A percentile compares a stretch with the other conserved stretches of the same genome.
phyloP scores from a whole-genome alignment of 305 asterid species.

The Fraxinus velutina region DNA sequence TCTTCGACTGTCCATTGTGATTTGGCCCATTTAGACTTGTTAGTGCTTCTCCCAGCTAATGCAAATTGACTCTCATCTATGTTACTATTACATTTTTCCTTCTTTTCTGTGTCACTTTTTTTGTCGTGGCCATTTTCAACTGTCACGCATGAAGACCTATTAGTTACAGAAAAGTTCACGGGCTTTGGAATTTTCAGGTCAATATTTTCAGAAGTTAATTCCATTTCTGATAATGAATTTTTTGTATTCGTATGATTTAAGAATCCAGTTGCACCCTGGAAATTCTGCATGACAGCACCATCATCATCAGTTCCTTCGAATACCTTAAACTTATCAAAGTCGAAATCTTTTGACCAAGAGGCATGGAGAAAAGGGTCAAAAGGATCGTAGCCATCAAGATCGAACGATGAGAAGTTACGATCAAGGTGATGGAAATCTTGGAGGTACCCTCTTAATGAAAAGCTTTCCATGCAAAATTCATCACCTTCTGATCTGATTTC shows the following conservation, averaged over 20 bases:
- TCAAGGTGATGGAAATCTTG: slow-evolving; percentile 56
- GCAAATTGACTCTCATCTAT: slow-evolving; percentile 22
- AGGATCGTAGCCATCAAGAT: slow-evolving; percentile 38
- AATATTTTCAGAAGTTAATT: slow-evolving; percentile 7
- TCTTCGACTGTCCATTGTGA: slow-evolving; percentile 91
- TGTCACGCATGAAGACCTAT: slow-evolving; percentile 58
- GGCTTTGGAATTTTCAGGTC: slow-evolving; percentile 25
- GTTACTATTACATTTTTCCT: slow-evolving; percentile 18
- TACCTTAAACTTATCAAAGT: slow-evolving; percentile 36
- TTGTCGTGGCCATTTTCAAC: slow-evolving; percentile 34
- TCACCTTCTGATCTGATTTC: slow-evolving; percentile 30
- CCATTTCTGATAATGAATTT: slow-evolving; percentile 23
- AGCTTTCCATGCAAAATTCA: slow-evolving; percentile 37
- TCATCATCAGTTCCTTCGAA: slow-evolving; percentile 32
- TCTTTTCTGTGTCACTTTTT: slow-evolving; percentile 26
- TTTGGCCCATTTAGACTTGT: slow-evolving; percentile 55
- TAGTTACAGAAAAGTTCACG: slow-evolving; percentile 34
- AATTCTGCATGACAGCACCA: slow-evolving; percentile 35
- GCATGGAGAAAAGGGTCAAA: slow-evolving; percentile 45
- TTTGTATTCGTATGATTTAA: slow-evolving; percentile 24
- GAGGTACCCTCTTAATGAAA: slow-evolving; percentile 39
- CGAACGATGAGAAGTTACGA: slow-evolving; percentile 34
- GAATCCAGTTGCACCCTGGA: slow-evolving; percentile 27
- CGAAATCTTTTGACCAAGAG: slow-evolving; percentile 26
- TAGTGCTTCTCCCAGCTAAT: slow-evolving; percentile 31